Percentiles rank a stretch among this genome's conserved stretches.
These are phyloP conservation scores for Somion occarium DNA, from an alignment of 1,284 basidiomycete species.

Conservation along the genomic window DNA sequence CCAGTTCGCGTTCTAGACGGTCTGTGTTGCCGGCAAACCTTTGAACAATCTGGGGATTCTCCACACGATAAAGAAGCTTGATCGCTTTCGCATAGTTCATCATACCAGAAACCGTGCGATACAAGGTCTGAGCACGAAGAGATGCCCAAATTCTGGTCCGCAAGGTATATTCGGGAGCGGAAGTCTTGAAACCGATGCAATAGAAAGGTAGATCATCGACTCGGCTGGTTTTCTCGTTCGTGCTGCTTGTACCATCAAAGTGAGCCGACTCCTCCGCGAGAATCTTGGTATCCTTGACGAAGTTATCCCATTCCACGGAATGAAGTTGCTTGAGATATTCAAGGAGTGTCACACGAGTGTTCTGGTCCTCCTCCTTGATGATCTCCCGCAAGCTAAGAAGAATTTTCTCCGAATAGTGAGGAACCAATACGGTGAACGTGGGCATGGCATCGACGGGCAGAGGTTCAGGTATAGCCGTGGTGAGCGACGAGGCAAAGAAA, in stretches of 20 bases:
- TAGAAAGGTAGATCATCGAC: constrained; percentile 98
- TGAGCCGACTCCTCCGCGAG: constrained; percentile 84
- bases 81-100: constrained; percentile 99
- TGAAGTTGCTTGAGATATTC: constrained; percentile 99
- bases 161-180: constrained; percentile 97
- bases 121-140: constrained; percentile 95
- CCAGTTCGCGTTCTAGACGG: constrained; percentile 92
- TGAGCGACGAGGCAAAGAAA: constrained; percentile 94
- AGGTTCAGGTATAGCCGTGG: constrained; percentile 89
- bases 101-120: constrained; percentile 99
- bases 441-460: constrained; percentile 96
- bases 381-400: constrained; percentile 91
- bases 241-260: constrained; percentile 54
- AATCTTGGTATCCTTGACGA: constrained; percentile 99
- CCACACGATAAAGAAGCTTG: constrained; percentile 97
- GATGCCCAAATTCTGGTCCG: constrained; percentile 99
- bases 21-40: constrained; percentile 97
- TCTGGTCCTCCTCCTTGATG: constrained; percentile 95
- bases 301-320: constrained; percentile 99
- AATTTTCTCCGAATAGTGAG: constrained; percentile 97
- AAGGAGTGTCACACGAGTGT: constrained; percentile 89
- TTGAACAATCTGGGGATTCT: constrained; percentile 99
- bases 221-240: constrained; percentile 77
- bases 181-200: constrained; percentile 99
- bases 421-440: constrained; percentile 93